Evolutionary conservation across 305 asterid genomes (phyloP), one percentile per base, ranked within the genome.

Genomic region (Coffea humblotiana): DNA sequence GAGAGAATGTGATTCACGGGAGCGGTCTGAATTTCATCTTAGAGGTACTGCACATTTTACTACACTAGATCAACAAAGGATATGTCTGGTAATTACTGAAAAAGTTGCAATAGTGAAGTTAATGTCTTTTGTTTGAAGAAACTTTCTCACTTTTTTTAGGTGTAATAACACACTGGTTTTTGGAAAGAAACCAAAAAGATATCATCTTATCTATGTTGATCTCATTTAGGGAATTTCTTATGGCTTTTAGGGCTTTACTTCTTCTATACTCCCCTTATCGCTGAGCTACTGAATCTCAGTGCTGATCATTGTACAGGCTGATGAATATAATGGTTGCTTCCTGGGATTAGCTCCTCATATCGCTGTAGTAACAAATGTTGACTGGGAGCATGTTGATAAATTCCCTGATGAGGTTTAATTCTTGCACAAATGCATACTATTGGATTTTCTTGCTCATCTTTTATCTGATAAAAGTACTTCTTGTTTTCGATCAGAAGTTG

Each of bases 241-340:
- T 7, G 43, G 21, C 14, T 12, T 4, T n/a, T 49, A 25, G 76
- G 45, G 66, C 0, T 35, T 70, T 43, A 13, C 43, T 27, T 11
- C 43, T 35, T 8, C 4, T 9, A 16, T 12, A 58, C 11, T 69
- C n/a, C 76, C 35, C 19, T 48, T 21, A 11, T 49, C 0, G 56
- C 61, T 58, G 61, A 70, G 68, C 15, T 21, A 72, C 82, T 71
- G 48, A 77, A 74, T 58, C 45, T 63, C 49, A 27, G 63, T 79
- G 49, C 35, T 58, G 51, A 52, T 78, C 47, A 19, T 74, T 72
- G 48, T 58, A 82, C 80, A 84, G 89, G 91, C 87, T 75, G 89
- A 88, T 81, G 89, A 86, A 66, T 84, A 88, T 84, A 86, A 88
- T 78, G 76, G 83, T 75, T 88, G 90, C 84, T 85, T 84, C 82